Base-by-base conservation (phyloP, 2,329 filamentous ascomycete species). In the Botrytis fabae region DNA sequence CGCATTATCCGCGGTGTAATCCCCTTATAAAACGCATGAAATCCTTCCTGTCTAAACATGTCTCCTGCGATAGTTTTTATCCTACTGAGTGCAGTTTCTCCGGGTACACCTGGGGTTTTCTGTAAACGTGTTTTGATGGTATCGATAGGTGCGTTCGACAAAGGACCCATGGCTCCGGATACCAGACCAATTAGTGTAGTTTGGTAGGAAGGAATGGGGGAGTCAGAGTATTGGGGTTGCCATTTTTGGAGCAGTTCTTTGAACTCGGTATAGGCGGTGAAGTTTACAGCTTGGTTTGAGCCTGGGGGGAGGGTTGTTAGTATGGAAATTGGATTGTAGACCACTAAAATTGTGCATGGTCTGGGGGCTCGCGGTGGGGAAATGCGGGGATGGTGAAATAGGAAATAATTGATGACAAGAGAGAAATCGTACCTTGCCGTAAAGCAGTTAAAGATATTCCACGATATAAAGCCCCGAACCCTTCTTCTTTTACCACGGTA, bases 121-220 rank as follows among this genome's bases (percentile, higher is more conserved):
- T 99, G 96, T 82, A 99, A 85, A 69, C 96, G 87, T 60, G 96
- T 99, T 90, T 99, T 99, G 86, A 99, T 98, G 57, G 96, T 99
- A 81, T 99, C 96, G 81, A 99, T 98, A 35, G 96, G 96, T 42
- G 97, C 96, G 81, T 99, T 99, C 78, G 93, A 96, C 80, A 99
- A 88, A 8, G 96, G 96, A 1, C 96, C 96, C 89, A 99, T 97
- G 75, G 96, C 96, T 78, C 96, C 96, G 71, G 90, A 93, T 40
- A 99, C 91, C 72, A 99, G 87, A 48, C 80, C 96, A 78, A 98
- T 97, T 10, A 95, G 69, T 9, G 94, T 95, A 2, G 96, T 99
- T 84, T 98, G 94, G 84, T 92, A 98, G 70, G 90, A 89, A 2
- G 96, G 95, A 60, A 99, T 86, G 77, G 90, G 90, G 25, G 82